phyloP scores from a whole-genome alignment of 768 basidiomycete species.

The Chalciporus pseudorubinellus region DNA sequence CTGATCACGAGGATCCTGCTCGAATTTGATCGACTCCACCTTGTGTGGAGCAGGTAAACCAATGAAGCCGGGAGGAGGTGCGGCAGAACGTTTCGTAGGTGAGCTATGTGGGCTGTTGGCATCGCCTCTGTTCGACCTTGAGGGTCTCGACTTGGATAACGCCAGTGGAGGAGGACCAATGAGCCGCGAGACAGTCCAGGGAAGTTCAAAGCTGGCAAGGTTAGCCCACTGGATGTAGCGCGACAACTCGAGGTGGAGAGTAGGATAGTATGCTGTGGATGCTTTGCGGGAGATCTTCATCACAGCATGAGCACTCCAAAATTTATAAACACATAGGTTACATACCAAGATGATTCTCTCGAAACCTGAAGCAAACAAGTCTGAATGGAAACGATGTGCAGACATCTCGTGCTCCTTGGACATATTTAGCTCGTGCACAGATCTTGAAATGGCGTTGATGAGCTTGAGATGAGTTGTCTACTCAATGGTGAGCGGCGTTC shows the following conservation, averaged over 20 bases:
- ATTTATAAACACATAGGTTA: background rate
- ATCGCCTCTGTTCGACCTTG: constrained; percentile 15
- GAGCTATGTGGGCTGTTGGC: constrained; percentile 20
- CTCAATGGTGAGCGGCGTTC: constrained; percentile 8
- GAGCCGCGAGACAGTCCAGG: constrained; percentile 76
- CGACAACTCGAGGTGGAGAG: constrained; percentile 89
- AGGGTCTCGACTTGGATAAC: constrained; percentile 43
- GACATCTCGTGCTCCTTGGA: constrained; percentile 70
- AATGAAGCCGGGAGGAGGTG: constrained; percentile 17
- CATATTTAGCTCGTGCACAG: constrained; percentile 61
- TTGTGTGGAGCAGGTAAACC: constrained; percentile 41
- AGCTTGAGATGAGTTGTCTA: constrained; percentile 89
- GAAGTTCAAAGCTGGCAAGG: constrained; percentile 70
- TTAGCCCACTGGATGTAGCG: constrained; percentile 74
- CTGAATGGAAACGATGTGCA: constrained; percentile 78
- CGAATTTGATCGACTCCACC: constrained; percentile 44
- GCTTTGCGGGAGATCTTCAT: constrained; percentile 89
- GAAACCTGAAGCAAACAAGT: constrained; percentile 88
- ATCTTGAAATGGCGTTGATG: constrained; percentile 73
- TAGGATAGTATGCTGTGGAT: constrained; percentile 91
- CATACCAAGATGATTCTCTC: constrained; percentile 87
- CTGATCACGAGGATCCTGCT: constrained; percentile 17
- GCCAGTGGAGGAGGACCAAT: constrained; percentile 74
- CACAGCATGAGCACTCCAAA: background rate
- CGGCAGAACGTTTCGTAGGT: constrained; percentile 22